A percentile compares a stretch with the other conserved stretches of the same genome.
These are phyloP conservation scores for Phlebiopsis flavidoalba DNA, from an alignment of 768 basidiomycete genomes.

Conservation along the genomic window DNA sequence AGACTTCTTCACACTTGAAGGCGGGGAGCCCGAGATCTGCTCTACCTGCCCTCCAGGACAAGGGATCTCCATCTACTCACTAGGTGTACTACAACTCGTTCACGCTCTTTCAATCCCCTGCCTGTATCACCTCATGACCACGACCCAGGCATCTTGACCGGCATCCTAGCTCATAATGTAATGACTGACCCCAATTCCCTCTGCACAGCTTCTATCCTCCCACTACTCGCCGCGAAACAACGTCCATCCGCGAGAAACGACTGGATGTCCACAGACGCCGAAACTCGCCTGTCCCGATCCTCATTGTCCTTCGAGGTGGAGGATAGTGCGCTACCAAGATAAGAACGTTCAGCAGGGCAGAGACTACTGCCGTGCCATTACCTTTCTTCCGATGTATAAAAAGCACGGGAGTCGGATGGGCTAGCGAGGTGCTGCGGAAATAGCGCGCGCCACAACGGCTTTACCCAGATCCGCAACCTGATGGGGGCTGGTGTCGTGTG, in stretches of 20 bases:
- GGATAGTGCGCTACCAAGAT: conserved; percentile 44
- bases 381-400: not conserved
- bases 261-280: conserved; percentile 65
- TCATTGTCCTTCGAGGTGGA: conserved; percentile 51
- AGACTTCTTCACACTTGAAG: conserved; percentile 57
- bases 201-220: conserved; percentile 49
- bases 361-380: conserved; percentile 46
- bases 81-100: conserved; percentile 36
- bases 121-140: no score
- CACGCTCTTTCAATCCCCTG: not conserved
- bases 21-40: conserved; percentile 52
- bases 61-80: conserved; percentile 66
- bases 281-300: conserved; percentile 68
- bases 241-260: conserved; percentile 48
- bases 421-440: no score
- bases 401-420: not conserved
- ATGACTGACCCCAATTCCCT: not conserved
- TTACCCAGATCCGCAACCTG: no score
- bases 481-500: no score
- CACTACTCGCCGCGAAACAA: conserved; percentile 66
- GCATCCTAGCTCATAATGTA: not conserved
- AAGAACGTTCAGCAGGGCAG: conserved; percentile 49
- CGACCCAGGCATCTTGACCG: not conserved
- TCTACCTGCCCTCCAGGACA: conserved; percentile 42
- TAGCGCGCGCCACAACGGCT: no score